Base-by-base conservation (phyloP, 129 eudicot species). In the Deinandra increscens region DNA sequence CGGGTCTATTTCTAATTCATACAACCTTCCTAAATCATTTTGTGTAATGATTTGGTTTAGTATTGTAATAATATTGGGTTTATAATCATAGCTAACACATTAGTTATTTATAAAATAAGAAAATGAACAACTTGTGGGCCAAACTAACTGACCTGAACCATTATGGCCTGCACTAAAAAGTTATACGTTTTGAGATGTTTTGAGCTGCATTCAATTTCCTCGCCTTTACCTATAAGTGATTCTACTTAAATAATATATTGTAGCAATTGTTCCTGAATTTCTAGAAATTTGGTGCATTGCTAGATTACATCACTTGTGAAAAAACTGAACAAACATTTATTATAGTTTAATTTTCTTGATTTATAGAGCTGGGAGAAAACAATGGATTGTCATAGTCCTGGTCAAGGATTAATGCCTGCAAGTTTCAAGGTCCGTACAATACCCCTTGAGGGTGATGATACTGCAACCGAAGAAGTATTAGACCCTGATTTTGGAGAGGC, bases 401-500 rank as follows among this genome's bases (percentile, higher is more conserved):
- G 96, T 59, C 91, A 88, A 73, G 96, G 97, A 39, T 64, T 91
- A 76, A 91, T 91, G 97, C 96, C 96, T 12, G 97, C 96, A 33
- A 91, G 97, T 79, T 88, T 91, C 60, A 91, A 91, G 73, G 97
- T 91, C 8, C 74, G 88, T 19, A 91, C 96, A 1, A 79, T 84
- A 23, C 87, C 89, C 50, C 84, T 78, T 43, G 91, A 86, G 34
- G 91, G 85, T 37, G 86, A 86, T 53, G 87, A 88, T 9, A 71
- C 82, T 71, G 85, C 83, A 45, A 81, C 83, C 0, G 97, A 88
- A 61, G 97, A 91, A 45, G 83, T 88, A 7, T 73, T 88, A 51
- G 97, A 91, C 64, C 91, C 97, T 4, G 96, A 91, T 68, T 91
- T 91, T 67, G 94, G 97, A 15, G 96, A 91, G 79, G 88, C 97